Base-by-base conservation (phyloP, 441 rosid genomes). In the Gossypium armourianum region DNA sequence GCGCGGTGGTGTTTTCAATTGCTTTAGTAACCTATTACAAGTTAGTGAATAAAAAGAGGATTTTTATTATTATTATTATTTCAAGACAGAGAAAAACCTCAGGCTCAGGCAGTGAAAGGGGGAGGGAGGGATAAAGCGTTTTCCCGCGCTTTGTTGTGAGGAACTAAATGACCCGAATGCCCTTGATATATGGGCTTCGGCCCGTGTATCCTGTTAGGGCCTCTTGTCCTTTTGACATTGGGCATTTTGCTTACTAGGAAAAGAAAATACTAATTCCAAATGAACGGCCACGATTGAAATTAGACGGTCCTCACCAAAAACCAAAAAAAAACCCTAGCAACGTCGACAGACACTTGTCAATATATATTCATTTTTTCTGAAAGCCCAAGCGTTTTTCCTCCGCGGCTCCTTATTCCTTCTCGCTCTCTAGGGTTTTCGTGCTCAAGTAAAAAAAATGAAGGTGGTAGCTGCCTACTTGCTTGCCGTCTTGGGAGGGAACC, bases 401-500 rank as follows among this genome's bases (percentile, higher is more conserved):
- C 3, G 58, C 59, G 24, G 47, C 59, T 9, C 16, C 15, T 67
- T 9, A 2, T 16, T 12, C 23, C 24, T 12, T 67, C 10, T 26
- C 24, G 45, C 23, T 8, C 32, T 40, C 58, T 23, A 24, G 17
- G 19, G 36, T 49, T 47, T 64, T 24, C 7, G 8, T 49, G 2
- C 0, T 8, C 26, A 40, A 16, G 24, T 67, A 1, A 28, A 55
- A 40, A 15, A 40, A 26, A 67, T 67, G 70, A 67, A 67, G 70
- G 82, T 85, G 26, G 68, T 82, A 68, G 91, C 88, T 20, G 91
- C 95, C 4, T 92, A 84, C 32, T 80, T 90, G 85, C 88, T 90
- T 47, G 96, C 96, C 36, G 90, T 82, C n/a, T 73, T 90, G 78
- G 96, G 98, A 40, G 98, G 98, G 56, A 90, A 88, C 78, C 16